Percentiles rank a stretch among this genome's conserved stretches.
phyloP scores from a whole-genome alignment of 306 rosid genomes.

The Begonia peltatifolia region DNA sequence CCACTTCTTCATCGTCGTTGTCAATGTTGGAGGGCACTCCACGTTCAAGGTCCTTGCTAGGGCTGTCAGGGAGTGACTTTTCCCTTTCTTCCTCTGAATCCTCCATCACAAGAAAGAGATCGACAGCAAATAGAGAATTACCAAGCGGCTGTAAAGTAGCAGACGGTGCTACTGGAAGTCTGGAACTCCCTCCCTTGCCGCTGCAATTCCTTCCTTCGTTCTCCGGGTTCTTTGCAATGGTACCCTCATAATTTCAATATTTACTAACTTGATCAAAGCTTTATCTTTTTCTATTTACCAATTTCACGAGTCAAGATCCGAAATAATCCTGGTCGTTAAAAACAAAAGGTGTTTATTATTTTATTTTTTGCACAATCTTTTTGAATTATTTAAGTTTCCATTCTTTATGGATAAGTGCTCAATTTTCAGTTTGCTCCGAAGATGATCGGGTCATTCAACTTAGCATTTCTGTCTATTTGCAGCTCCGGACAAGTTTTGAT shows the following conservation, averaged over 20 bases:
- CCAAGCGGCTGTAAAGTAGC: constrained; percentile 3
- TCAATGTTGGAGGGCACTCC: constrained; percentile 22
- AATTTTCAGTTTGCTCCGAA: no score
- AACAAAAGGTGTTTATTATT: no score
- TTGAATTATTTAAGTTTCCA: no score
- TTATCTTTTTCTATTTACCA: no score
- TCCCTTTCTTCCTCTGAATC: constrained; percentile 20
- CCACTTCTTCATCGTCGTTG: constrained; percentile 18
- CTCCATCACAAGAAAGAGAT: constrained; percentile 26
- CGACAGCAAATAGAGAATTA: constrained; percentile 1
- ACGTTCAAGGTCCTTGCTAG: constrained; percentile 20
- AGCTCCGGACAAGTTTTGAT: no score
- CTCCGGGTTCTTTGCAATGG: neutral
- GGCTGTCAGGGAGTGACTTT: constrained; percentile 19
- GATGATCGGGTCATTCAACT: no score
- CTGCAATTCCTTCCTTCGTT: neutral
- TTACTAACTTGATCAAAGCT: no score
- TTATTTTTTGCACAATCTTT: no score
- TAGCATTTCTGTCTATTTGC: no score
- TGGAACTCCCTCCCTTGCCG: neutral
- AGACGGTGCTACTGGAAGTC: neutral
- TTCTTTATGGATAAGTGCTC: no score
- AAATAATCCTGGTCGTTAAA: no score
- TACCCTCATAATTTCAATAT: neutral
- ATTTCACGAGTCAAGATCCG: no score